Percentiles rank a stretch among this genome's conserved stretches.
phyloP scores from a whole-genome alignment of 2,329 filamentous ascomycete species.

The Ophiostoma sp. region DNA sequence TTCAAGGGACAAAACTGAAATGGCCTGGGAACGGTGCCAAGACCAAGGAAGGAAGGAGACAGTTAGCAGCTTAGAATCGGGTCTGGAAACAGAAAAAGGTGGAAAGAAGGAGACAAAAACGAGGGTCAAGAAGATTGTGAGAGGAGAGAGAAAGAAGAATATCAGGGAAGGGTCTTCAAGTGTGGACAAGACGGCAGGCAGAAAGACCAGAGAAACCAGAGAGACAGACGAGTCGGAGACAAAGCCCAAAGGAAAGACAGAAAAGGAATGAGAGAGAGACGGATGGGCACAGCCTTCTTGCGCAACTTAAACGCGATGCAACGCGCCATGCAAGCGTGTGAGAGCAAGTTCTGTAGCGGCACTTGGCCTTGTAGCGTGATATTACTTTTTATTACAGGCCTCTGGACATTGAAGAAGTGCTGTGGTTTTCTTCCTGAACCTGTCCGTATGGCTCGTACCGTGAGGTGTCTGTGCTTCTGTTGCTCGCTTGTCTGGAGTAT shows the following conservation, averaged over 20 bases:
- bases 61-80: neutral
- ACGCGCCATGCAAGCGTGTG: neutral
- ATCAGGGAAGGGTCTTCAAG: neutral
- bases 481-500: neutral
- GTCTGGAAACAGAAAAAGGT: neutral
- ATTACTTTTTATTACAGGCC: neutral
- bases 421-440: neutral
- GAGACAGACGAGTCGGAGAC: neutral
- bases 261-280: neutral
- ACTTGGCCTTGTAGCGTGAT: neutral
- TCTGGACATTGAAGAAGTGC: neutral
- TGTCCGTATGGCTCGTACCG: neutral
- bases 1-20: neutral
- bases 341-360: neutral
- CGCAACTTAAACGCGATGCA: constrained; percentile 7
- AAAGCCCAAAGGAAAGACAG: neutral
- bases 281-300: constrained; percentile 5
- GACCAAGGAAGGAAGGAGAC: neutral
- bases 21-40: neutral
- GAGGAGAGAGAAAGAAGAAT: neutral
- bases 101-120: neutral
- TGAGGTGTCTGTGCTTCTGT: neutral
- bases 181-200: neutral
- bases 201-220: neutral
- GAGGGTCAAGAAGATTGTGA: neutral